Conservation (phyloP, 192 early-diverging fungal genomes). For the Gaertneriomyces semiglobifer region DNA sequence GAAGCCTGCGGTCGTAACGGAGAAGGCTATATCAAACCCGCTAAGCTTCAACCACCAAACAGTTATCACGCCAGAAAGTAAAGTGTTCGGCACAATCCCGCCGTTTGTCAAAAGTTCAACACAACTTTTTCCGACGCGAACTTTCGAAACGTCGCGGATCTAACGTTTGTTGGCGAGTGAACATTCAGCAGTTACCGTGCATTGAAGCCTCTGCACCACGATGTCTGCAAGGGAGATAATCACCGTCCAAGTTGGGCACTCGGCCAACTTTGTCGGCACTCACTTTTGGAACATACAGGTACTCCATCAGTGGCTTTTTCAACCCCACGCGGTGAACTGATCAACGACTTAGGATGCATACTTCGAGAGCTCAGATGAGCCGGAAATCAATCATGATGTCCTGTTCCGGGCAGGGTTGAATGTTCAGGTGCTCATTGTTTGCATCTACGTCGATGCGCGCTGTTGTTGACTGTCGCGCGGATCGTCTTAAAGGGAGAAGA, state of each 20-base stretch:
- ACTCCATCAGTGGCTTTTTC: background rate
- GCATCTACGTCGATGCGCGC: background rate
- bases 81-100: no score
- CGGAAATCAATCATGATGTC: constrained; percentile 21
- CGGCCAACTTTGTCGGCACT: constrained; percentile 81
- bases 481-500: constrained; percentile 53
- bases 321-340: background rate
- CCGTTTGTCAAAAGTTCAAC: no score
- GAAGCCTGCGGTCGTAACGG: no score
- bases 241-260: constrained; percentile 88
- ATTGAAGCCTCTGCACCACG: background rate
- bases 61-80: no score
- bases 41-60: no score
- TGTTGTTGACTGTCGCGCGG: no score
- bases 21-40: no score
- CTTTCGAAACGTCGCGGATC: no score
- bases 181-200: no score
- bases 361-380: background rate
- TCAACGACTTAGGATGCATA: constrained; percentile 8
- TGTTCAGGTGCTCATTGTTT: constrained; percentile 8
- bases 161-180: no score
- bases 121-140: no score
- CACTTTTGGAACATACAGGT: constrained; percentile 94
- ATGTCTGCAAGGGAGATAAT: constrained; percentile 60
- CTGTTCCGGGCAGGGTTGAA: constrained; percentile 19